Evolutionary conservation across 768 basidiomycete genomes (phyloP).

Genomic region (Boletus rubroflammeus): DNA sequence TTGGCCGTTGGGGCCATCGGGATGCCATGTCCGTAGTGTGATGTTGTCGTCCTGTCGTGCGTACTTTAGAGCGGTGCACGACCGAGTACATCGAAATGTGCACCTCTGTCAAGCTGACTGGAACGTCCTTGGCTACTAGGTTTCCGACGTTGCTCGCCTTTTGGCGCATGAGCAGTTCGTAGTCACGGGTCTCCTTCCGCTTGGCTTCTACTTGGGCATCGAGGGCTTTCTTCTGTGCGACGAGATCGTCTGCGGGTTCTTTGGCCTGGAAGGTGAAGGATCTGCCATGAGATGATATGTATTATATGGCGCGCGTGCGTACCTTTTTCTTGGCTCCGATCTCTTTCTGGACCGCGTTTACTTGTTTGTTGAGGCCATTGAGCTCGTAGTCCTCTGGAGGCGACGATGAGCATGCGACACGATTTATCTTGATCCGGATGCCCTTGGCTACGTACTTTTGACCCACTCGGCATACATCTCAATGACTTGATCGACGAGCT

Average conservation of each 20-base stretch:
- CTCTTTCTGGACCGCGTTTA: slow-evolving; percentile 91
- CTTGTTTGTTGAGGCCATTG: slow-evolving; percentile 71
- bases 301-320: neutral
- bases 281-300: neutral
- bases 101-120: slow-evolving; percentile 87
- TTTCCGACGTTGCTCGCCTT: slow-evolving; percentile 87
- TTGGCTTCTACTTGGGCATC: slow-evolving; percentile 77
- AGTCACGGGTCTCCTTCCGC: slow-evolving; percentile 73
- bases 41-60: slow-evolving; percentile 79
- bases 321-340: slow-evolving; percentile 94
- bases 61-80: neutral
- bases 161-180: slow-evolving; percentile 72
- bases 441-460: slow-evolving; percentile 62
- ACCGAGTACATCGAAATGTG: neutral
- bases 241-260: slow-evolving; percentile 83
- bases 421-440: neutral
- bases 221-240: slow-evolving; percentile 78
- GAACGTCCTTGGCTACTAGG: slow-evolving; percentile 83
- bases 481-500: slow-evolving; percentile 92
- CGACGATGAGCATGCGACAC: neutral
- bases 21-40: slow-evolving; percentile 81
- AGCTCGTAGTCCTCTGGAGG: slow-evolving; percentile 80
- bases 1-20: slow-evolving; percentile 67
- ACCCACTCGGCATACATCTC: slow-evolving; percentile 92
- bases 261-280: slow-evolving; percentile 60